Evolutionary conservation across 306 rosid genomes (phyloP).

Genomic region (Vigna unguiculata): DNA sequence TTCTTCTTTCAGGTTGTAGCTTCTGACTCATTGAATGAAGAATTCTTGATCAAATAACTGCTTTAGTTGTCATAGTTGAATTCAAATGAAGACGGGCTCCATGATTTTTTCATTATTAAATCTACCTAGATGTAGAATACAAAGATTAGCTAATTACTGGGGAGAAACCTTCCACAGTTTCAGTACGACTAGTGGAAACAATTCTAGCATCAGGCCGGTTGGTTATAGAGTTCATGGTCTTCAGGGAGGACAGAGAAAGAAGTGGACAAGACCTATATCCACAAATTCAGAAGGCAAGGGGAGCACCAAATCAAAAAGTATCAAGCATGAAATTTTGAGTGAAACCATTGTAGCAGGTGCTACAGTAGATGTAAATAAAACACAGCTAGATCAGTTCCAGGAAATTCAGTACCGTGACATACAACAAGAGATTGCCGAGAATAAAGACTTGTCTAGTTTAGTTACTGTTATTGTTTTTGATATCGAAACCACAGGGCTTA

Average conservation of each 20-base stretch:
- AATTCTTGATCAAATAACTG: slow-evolving; percentile 42
- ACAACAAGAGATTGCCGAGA: slow-evolving; percentile 59
- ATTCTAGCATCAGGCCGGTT: slow-evolving; percentile 52
- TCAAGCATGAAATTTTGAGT: slow-evolving; percentile 62
- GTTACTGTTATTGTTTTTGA: slow-evolving; percentile 77
- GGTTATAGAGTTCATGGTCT: slow-evolving; percentile 60
- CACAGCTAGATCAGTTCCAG: slow-evolving; percentile 55
- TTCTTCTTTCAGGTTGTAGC: slow-evolving; percentile 59
- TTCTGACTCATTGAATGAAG: slow-evolving; percentile 39
- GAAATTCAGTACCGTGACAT: slow-evolving; percentile 61
- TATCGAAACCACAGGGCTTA: slow-evolving; percentile 82
- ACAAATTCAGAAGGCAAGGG: slow-evolving; percentile 66
- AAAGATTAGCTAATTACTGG: slow-evolving; percentile 63
- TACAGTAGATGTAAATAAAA: slow-evolving; percentile 58
- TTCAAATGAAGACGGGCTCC: slow-evolving; percentile 69
- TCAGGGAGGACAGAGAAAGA: slow-evolving; percentile 66
- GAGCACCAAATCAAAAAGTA: slow-evolving; percentile 56
- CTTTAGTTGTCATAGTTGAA: slow-evolving; percentile 35
- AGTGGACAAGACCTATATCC: slow-evolving; percentile 78
- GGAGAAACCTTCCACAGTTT: slow-evolving; percentile 59
- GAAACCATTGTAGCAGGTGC: slow-evolving; percentile 59
- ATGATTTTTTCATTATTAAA: slow-evolving; percentile 71
- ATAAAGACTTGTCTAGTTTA: slow-evolving; percentile 61
- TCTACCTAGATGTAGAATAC: slow-evolving; percentile 73
- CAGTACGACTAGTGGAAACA: slow-evolving; percentile 52